phyloP scores from a whole-genome alignment of 1,284 basidiomycete species.

The Kwoniella shivajii region DNA sequence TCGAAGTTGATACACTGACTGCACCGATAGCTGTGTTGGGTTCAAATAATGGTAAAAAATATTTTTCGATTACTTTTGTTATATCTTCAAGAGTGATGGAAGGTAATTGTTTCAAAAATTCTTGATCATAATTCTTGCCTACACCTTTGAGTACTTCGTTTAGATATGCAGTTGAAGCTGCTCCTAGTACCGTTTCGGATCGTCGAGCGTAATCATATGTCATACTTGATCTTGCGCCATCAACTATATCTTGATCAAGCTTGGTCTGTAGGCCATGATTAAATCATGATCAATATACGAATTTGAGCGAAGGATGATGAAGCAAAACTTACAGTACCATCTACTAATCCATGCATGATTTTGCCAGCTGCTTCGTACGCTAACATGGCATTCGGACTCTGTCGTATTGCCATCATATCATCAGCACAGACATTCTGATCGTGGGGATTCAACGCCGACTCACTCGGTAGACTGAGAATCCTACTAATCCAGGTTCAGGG shows the following conservation, averaged over 20 bases:
- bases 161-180: constrained; percentile 75
- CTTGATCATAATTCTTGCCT: constrained; percentile 69
- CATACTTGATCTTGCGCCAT: constrained; percentile 88
- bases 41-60: constrained; percentile 87
- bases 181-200: constrained; percentile 80
- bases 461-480: constrained; percentile 80
- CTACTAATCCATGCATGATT: constrained; percentile 72
- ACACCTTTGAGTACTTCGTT: constrained; percentile 86
- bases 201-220: constrained; percentile 79
- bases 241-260: constrained; percentile 79
- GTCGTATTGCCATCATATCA: constrained; percentile 14
- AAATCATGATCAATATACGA: not conserved
- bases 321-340: constrained; percentile 68
- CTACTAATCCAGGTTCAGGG: constrained; percentile 77
- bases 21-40: constrained; percentile 75
- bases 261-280: constrained; percentile 63
- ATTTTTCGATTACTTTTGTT: constrained; percentile 66
- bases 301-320: too few relatives aligned
- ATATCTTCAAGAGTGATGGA: constrained; percentile 77
- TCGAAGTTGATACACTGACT: constrained; percentile 78
- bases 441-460: constrained; percentile 35
- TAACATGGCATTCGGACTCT: constrained; percentile 84
- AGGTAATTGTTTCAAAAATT: constrained; percentile 70
- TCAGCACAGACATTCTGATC: not conserved
- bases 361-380: constrained; percentile 80